Evolutionary conservation across 257 asterid species (phyloP).

Genomic region (Gentiana dahurica): DNA sequence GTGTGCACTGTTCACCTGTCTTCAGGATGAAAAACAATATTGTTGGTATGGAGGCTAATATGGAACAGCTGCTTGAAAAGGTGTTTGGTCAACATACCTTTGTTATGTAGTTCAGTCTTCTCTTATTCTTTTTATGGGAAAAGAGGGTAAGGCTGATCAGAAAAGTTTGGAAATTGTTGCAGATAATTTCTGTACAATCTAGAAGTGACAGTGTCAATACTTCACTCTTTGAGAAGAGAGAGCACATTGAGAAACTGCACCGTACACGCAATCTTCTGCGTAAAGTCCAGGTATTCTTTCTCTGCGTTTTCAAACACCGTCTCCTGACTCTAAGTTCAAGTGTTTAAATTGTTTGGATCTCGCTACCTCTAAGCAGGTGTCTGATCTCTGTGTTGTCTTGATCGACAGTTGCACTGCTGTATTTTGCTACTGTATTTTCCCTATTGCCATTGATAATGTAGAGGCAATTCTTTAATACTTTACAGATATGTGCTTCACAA

Average conservation of each 20-base stretch:
- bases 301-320: conserved; percentile 1
- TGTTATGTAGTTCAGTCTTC: background rate
- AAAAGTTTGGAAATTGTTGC: conserved; percentile 18
- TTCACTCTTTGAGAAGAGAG: conserved; percentile 92
- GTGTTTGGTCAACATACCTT: conserved; percentile 34
- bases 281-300: conserved; percentile 77
- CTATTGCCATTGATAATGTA: too few relatives aligned
- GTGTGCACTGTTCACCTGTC: background rate
- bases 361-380: too few relatives aligned
- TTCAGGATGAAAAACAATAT: conserved; percentile 95
- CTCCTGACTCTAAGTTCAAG: background rate
- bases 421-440: too few relatives aligned
- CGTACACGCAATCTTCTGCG: conserved; percentile 90
- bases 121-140: conserved; percentile 1
- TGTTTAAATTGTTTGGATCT: too few relatives aligned
- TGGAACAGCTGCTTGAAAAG: conserved; percentile 99
- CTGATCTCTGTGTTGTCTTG: too few relatives aligned
- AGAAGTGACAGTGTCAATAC: conserved; percentile 96
- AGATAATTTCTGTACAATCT: conserved; percentile 96
- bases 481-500: too few relatives aligned
- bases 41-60: conserved; percentile 94
- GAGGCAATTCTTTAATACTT: too few relatives aligned
- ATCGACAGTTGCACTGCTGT: too few relatives aligned
- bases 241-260: conserved; percentile 93
- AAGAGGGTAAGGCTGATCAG: background rate